These are phyloP conservation scores for Starmerella riodocensis DNA, from an alignment of 805 yeast genomes.

Conservation along the genomic window DNA sequence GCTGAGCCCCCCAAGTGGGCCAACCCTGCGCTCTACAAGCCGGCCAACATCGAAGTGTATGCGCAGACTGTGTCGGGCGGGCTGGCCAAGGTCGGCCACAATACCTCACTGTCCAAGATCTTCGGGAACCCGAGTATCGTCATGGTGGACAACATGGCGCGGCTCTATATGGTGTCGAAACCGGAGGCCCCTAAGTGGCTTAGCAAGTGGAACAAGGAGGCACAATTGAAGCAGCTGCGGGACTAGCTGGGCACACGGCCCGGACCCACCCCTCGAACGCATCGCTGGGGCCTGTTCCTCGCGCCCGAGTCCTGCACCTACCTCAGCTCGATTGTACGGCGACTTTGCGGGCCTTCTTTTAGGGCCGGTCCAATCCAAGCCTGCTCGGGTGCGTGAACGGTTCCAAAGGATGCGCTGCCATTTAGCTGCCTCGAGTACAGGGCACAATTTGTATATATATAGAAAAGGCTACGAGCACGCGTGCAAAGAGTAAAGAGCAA, in stretches of 20 bases:
- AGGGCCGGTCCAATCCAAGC: too few relatives aligned
- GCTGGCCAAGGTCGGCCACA: slow-evolving; percentile 70
- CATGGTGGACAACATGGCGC: slow-evolving; percentile 56
- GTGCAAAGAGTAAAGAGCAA: too few relatives aligned
- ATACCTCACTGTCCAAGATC: slow-evolving; percentile 49
- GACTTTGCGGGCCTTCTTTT: too few relatives aligned
- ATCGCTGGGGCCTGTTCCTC: too few relatives aligned
- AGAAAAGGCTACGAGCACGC: too few relatives aligned
- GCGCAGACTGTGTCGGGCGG: slow-evolving; percentile 81
- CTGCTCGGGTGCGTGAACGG: too few relatives aligned
- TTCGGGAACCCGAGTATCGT: slow-evolving; percentile 62
- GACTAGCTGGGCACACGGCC: background rate
- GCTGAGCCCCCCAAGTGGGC: slow-evolving; percentile 57
- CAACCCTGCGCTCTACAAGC: slow-evolving; percentile 42
- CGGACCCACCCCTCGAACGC: background rate
- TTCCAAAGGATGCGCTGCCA: too few relatives aligned
- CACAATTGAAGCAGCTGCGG: slow-evolving; percentile 11
- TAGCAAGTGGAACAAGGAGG: slow-evolving; percentile 25
- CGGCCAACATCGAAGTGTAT: slow-evolving; percentile 52
- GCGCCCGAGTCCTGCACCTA: too few relatives aligned
- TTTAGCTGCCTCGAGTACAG: too few relatives aligned
- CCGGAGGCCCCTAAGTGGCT: slow-evolving; percentile 53
- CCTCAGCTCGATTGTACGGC: too few relatives aligned
- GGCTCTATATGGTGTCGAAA: slow-evolving; percentile 71
- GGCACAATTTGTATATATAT: too few relatives aligned